Base-by-base conservation (phyloP, 495 filamentous ascomycete genomes). In the Bombardia bombarda region DNA sequence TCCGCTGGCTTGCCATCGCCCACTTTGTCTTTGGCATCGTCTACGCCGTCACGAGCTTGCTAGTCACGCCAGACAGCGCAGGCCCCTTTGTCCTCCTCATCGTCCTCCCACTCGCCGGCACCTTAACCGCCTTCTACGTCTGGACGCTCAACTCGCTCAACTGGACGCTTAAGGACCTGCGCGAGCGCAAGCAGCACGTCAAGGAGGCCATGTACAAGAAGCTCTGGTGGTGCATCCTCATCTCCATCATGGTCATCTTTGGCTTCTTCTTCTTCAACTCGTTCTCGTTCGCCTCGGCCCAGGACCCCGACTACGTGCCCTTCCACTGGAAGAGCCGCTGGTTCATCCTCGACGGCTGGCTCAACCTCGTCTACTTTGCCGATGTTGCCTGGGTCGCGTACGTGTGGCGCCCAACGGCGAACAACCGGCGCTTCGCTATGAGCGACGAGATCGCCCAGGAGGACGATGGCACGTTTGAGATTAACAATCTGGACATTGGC, bases 371-470 rank as follows among this genome's bases (percentile, higher is more conserved):
- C 17, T 99, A 99, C 61, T 75, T 99, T 36, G 82, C 83, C 50
- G 90, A 97, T 58, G 82, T 99, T 18, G 76, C 75, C 31, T 95
- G 87, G 62, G 77, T 99, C 36, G 87, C 90, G n/a, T 99, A 97
- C 54, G 72, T 99, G 26, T 99, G 92, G 92, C 75, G 92, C 40
- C 92, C 92, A 22, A 96, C 92, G 18, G 90, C 81, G 30, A 97
- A 99, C 63, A 99, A 99, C 67, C 74, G 90, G 52, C 78, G 92
- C 45, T 99, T 99, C 57, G 92, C 92, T 24, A 99, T 99, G 92
- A 90, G 85, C 66, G 92, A 99, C 54, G 92, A 98, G 79, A 80
- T 99, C 56, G 92, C 93, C 6, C 92, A 96, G 77, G 90, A 99
- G 62, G 92, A 99, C 52, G 93, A 97, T 56, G 75, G 75, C 19